These are phyloP conservation scores for Coemansia sp. DNA, from an alignment of 192 early-diverging fungal species.

Conservation along the genomic window DNA sequence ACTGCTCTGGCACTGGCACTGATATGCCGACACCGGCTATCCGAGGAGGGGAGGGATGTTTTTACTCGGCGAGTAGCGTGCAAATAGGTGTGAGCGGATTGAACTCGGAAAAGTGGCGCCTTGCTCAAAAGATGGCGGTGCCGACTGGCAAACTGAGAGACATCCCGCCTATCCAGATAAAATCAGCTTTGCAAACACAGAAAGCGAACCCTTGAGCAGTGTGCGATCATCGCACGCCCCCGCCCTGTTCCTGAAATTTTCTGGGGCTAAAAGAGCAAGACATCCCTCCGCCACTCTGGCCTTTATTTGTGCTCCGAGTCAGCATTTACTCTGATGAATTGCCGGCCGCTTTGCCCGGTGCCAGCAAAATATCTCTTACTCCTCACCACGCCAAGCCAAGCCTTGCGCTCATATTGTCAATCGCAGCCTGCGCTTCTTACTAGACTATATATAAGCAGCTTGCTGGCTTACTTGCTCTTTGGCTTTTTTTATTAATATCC, in stretches of 20 bases:
- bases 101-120: not conserved
- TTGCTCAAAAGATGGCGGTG: not conserved
- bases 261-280: not conserved
- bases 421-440: not conserved
- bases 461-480: not conserved
- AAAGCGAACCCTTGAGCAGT: conserved; percentile 5
- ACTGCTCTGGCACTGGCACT: not conserved
- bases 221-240: conserved; percentile 6
- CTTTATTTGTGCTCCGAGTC: conserved; percentile 6
- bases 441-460: not conserved
- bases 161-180: not conserved
- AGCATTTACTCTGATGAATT: not conserved
- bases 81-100: not conserved
- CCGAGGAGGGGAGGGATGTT: not conserved
- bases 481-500: not conserved
- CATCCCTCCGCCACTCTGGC: not conserved
- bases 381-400: not conserved
- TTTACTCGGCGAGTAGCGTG: not conserved
- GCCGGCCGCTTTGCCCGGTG: conserved; percentile 5
- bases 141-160: not conserved
- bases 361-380: conserved; percentile 7
- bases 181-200: not conserved
- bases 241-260: not conserved
- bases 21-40: not conserved
- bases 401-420: not conserved